Percentiles rank a stretch among this genome's conserved stretches.
These are phyloP conservation scores for Pseudogymnoascus pannorum DNA, from an alignment of 2,329 filamentous ascomycete genomes.

Conservation along the genomic window DNA sequence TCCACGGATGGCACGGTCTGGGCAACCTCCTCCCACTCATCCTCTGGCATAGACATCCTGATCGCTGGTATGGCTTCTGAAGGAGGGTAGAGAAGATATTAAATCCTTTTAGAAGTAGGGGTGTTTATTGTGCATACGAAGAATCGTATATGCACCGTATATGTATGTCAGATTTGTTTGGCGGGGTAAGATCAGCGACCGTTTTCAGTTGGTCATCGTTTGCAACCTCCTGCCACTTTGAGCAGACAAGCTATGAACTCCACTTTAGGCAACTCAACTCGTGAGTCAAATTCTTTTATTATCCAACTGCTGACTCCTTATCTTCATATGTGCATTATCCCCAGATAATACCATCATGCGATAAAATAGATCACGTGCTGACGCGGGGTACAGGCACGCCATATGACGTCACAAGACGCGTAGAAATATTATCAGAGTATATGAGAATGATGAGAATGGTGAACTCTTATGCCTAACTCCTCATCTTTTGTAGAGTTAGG, in stretches of 20 bases:
- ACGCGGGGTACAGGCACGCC: neutral
- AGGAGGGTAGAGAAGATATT: neutral
- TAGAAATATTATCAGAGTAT: neutral
- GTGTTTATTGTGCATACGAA: conserved; percentile 3
- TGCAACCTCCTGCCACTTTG: conserved; percentile 7
- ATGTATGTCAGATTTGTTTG: neutral
- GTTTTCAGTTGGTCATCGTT: conserved; percentile 5
- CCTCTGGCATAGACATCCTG: conserved; percentile 31
- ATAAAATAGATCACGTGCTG: neutral
- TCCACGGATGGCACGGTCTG: conserved; percentile 48
- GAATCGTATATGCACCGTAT: neutral
- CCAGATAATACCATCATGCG: neutral
- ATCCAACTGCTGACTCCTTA: neutral
- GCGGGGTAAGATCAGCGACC: conserved; percentile 1
- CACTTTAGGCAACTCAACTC: conserved; percentile 6
- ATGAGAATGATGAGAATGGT: neutral
- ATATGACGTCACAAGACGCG: conserved; percentile 1
- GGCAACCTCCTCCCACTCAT: conserved; percentile 52
- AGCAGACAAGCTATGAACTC: neutral
- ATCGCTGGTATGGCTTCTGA: neutral
- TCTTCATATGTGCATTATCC: neutral
- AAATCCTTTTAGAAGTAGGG: neutral
- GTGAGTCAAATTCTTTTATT: neutral
- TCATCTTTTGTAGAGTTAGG: neutral
- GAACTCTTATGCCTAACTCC: neutral